Conservation (phyloP, 2,329 filamentous ascomycete genomes). For the Fusarium sororula region DNA sequence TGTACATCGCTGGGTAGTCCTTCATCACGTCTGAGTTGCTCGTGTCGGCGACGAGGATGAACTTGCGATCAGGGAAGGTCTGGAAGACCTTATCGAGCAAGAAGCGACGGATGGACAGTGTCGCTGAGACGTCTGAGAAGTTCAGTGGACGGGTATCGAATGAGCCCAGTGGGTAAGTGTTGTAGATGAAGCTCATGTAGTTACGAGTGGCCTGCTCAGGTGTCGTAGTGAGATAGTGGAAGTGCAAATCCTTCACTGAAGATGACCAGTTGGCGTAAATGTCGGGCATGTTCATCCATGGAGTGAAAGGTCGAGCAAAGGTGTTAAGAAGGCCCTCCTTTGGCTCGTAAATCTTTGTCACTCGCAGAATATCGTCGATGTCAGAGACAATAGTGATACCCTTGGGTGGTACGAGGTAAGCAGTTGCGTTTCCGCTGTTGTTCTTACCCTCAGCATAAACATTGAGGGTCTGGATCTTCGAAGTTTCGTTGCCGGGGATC, state of each 20-base stretch:
- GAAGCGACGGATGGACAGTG: constrained; percentile 74
- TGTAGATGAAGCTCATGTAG: constrained; percentile 85
- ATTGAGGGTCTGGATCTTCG: constrained; percentile 72
- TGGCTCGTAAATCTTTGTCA: constrained; percentile 83
- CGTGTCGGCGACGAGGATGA: constrained; percentile 80
- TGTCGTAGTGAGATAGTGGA: constrained; percentile 84
- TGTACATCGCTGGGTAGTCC: constrained; percentile 68
- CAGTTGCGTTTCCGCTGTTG: constrained; percentile 75
- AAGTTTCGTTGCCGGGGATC: constrained; percentile 70
- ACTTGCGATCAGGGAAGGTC: constrained; percentile 78
- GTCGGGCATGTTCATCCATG: constrained; percentile 83
- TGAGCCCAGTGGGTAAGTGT: constrained; percentile 78
- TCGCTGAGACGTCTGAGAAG: constrained; percentile 79
- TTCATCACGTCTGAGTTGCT: constrained; percentile 81
- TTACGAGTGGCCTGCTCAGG: constrained; percentile 80
- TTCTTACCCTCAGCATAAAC: constrained; percentile 71
- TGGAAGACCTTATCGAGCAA: constrained; percentile 77
- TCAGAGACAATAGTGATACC: constrained; percentile 80
- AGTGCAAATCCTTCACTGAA: constrained; percentile 74
- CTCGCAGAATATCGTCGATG: constrained; percentile 82
- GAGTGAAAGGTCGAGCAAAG: constrained; percentile 74
- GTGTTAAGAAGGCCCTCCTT: constrained; percentile 79
- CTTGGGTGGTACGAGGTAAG: constrained; percentile 75
- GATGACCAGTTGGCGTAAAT: constrained; percentile 80
- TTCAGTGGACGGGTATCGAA: constrained; percentile 83